Base-by-base conservation (phyloP, 129 eudicot species). In the Dittrichia graveolens region DNA sequence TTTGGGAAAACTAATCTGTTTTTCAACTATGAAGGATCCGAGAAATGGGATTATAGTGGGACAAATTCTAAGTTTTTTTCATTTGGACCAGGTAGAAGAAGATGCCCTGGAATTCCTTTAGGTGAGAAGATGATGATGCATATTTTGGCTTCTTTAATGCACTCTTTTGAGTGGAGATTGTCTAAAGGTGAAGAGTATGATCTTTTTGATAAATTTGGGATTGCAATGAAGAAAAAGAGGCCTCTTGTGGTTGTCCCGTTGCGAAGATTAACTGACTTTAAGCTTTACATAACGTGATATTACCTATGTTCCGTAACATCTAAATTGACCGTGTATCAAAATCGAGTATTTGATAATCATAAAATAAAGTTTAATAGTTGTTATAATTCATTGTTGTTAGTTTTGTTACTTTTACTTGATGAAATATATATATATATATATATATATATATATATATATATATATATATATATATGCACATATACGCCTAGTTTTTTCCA, bases 151-250 rank as follows among this genome's bases (percentile, higher is more conserved):
- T 67, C 72, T 8, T 67, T 71, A 6, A 13, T 71, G 62, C 89
- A 78, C 53, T 85, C 84, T 0, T 81, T 85, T 4, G 65, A 85
- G 11, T 85, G 82, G 89, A 31, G 62, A 1, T 53, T 81, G 43
- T 79, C 77, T 0, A 7, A 57, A 8, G 83, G 77, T 6, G n/a
- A 48, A n/a, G 24, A 48, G 5, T 45, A 12, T 48, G 76, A 85
- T 49, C 64, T 78, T 14, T 45, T 64, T 8, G 84, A 76, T 5
- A 71, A 55, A 71, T 71, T 71, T 54, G 75, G 75, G n/a, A 65
- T 81, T 53, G 86, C 83, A 0, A 9, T 81, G 52, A 81, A 50
- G 86, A 85, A 85, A 44, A 78, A 14, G 2, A 47, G 4, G 5
- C 80, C 84, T 8, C 71, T 85, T 5, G 14, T 81, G 8, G 86